These are phyloP conservation scores for Ceratobasidium sp. DNA, from an alignment of 1,284 basidiomycete species.

Conservation along the genomic window DNA sequence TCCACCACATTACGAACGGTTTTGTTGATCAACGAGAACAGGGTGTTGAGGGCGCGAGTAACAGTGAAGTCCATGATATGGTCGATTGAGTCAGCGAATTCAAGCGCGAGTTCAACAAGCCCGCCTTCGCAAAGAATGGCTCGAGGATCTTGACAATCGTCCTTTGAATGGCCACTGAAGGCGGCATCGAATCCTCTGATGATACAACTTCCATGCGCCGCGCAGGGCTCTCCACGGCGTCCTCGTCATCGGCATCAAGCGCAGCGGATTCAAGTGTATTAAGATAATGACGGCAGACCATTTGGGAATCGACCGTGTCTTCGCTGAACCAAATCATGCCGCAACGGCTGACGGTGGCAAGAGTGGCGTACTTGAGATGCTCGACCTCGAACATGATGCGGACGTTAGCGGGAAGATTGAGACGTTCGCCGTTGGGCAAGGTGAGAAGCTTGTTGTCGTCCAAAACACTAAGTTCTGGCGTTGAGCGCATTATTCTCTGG, in stretches of 20 bases:
- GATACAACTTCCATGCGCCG: constrained; percentile 63
- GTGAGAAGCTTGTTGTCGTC: constrained; percentile 99
- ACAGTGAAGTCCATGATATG: constrained; percentile 99
- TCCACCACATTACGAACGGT: constrained; percentile 92
- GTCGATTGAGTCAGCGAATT: constrained; percentile 80
- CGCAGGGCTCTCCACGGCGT: constrained; percentile 61
- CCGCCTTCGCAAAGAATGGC: constrained; percentile 83
- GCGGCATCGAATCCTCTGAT: constrained; percentile 59
- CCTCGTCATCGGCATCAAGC: constrained; percentile 93
- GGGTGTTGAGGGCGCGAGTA: constrained; percentile 90
- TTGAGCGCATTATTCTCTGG: neutral
- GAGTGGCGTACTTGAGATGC: constrained; percentile 94
- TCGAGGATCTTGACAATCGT: constrained; percentile 79
- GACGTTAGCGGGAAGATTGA: constrained; percentile 96
- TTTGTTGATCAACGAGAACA: constrained; percentile 98
- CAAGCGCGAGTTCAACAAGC: constrained; percentile 79
- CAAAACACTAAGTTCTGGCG: constrained; percentile 72
- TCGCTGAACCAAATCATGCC: constrained; percentile 99
- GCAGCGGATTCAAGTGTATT: constrained; percentile 75
- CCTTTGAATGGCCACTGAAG: constrained; percentile 79
- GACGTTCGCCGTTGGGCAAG: constrained; percentile 96
- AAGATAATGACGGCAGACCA: constrained; percentile 93
- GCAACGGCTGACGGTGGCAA: constrained; percentile 98
- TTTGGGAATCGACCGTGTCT: constrained; percentile 86
- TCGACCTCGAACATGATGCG: constrained; percentile 99